phyloP scores from a whole-genome alignment of 2,329 filamentous ascomycete species.

The Epichloe aotearoae region DNA sequence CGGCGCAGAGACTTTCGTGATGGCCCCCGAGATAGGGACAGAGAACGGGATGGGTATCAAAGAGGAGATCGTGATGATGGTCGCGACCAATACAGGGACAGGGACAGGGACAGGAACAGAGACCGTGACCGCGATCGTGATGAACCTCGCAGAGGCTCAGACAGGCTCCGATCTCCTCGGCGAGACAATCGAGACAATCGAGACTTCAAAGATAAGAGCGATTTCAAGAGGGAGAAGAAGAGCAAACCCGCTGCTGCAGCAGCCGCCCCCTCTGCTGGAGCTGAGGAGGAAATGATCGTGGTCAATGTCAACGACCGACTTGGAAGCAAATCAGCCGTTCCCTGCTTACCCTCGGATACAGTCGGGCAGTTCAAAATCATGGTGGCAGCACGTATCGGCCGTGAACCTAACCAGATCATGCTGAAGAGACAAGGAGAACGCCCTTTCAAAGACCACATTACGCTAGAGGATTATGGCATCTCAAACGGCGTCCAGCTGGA shows the following conservation, averaged over 20 bases:
- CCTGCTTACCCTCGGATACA: slow-evolving; percentile 72
- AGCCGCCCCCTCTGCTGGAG: slow-evolving; percentile 14
- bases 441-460: slow-evolving; percentile 85
- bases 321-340: slow-evolving; percentile 89
- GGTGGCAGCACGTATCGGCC: slow-evolving; percentile 78
- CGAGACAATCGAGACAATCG: slow-evolving; percentile 17
- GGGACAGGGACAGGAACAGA: slow-evolving; percentile 11
- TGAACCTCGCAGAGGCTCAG: neutral
- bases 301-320: slow-evolving; percentile 92
- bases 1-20: slow-evolving; percentile 32
- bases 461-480: slow-evolving; percentile 83
- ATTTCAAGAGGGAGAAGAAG: slow-evolving; percentile 22
- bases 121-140: slow-evolving; percentile 13
- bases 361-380: slow-evolving; percentile 82
- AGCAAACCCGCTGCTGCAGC: slow-evolving; percentile 13
- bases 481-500: slow-evolving; percentile 71
- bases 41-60: slow-evolving; percentile 15
- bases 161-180: slow-evolving; percentile 10
- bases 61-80: slow-evolving; percentile 13
- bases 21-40: slow-evolving; percentile 22
- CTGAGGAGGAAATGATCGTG: slow-evolving; percentile 73
- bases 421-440: slow-evolving; percentile 83
- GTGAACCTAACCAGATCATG: slow-evolving; percentile 82
- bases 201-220: slow-evolving; percentile 21
- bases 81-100: slow-evolving; percentile 18